Evolutionary conservation across 225 moss, liverwort and hornwort species (phyloP).

Genomic region (Climacium dendroides): DNA sequence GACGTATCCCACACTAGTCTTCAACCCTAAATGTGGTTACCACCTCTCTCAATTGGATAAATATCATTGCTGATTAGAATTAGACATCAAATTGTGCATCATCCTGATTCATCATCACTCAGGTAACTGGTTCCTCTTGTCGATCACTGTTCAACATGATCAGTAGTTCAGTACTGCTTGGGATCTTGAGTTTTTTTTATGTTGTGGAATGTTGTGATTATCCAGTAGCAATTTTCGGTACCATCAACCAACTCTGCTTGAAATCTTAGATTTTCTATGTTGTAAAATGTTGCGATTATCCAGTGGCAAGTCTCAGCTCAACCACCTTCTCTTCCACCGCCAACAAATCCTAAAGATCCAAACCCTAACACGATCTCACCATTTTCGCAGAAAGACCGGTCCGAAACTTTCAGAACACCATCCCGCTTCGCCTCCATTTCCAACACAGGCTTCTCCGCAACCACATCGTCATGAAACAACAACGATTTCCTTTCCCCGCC

Average conservation of each 20-base stretch:
- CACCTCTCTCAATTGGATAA: not conserved
- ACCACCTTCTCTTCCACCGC: not conserved
- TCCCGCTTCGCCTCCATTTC: not conserved
- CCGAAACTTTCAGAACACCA: constrained; percentile 23
- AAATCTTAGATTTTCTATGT: not conserved
- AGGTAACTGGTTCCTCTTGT: not conserved
- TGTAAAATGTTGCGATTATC: not conserved
- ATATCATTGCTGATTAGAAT: not conserved
- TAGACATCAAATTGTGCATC: not conserved
- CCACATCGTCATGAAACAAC: not conserved
- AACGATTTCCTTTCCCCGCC: not conserved
- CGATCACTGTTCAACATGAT: not conserved
- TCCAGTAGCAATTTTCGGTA: not conserved
- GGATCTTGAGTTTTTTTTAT: not conserved
- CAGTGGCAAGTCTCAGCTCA: not conserved
- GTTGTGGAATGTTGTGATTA: not conserved
- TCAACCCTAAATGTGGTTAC: not conserved
- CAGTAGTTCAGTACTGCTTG: not conserved
- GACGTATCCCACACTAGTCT: not conserved
- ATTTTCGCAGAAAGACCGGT: not conserved
- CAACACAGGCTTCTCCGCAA: not conserved
- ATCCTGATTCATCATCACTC: not conserved
- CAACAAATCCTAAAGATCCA: not conserved
- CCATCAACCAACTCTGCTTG: too few relatives aligned
- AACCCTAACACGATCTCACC: not conserved